Conservation (phyloP, 1,284 basidiomycete genomes). For the Sanghuangporus baumii region DNA sequence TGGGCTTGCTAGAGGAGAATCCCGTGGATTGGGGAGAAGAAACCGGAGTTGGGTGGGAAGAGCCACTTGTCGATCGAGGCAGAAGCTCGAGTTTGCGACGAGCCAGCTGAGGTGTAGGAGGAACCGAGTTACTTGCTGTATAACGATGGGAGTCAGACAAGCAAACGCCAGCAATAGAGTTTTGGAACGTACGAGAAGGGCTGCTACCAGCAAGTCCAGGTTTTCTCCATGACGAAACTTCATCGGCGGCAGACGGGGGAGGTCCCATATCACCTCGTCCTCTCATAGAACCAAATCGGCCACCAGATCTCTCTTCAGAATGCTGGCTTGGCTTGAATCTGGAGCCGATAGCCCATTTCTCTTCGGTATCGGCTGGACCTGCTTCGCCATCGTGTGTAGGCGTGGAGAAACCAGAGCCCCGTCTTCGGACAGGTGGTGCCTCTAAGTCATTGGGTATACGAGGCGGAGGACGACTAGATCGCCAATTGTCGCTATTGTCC, state of each 20-base stretch:
- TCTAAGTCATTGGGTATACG: constrained; percentile 40
- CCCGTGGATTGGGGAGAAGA: constrained; percentile 65
- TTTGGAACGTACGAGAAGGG: constrained; percentile 52
- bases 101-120: constrained; percentile 70
- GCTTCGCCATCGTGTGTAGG: constrained; percentile 40
- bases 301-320: constrained; percentile 34
- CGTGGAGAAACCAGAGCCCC: constrained; percentile 48
- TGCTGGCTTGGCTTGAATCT: constrained; percentile 56
- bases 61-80: constrained; percentile 63
- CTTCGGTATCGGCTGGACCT: constrained; percentile 69
- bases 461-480: constrained; percentile 50
- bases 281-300: constrained; percentile 46
- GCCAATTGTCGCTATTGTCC: constrained; percentile 65
- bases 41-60: constrained; percentile 62
- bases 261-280: constrained; percentile 49
- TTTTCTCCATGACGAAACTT: constrained; percentile 62
- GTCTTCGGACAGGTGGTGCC: constrained; percentile 41
- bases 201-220: constrained; percentile 38
- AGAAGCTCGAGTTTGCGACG: constrained; percentile 80
- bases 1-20: constrained; percentile 43
- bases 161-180: neutral
- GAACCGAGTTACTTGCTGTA: constrained; percentile 64
- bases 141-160: constrained; percentile 10
- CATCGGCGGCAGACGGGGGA: constrained; percentile 37
- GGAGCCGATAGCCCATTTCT: constrained; percentile 65